Evolutionary conservation across 1,139 yeast genomes (phyloP).

Genomic region (Yamadazyma jaroonii): DNA sequence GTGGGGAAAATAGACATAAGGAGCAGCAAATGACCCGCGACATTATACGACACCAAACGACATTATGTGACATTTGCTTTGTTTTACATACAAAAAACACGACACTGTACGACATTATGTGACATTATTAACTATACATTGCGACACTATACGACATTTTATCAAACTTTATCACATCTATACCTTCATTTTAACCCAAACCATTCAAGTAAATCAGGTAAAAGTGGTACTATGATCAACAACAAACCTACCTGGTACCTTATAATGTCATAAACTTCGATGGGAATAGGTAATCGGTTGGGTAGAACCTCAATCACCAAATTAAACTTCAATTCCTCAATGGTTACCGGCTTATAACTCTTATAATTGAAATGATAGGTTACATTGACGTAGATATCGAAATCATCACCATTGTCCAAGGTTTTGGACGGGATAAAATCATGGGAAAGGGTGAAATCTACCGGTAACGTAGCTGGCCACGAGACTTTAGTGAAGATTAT

Average conservation of each 20-base stretch:
- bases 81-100: no score
- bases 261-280: conserved; percentile 35
- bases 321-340: conserved; percentile 22
- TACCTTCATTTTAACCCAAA: not conserved
- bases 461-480: conserved; percentile 45
- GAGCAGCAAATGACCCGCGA: no score
- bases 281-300: conserved; percentile 34
- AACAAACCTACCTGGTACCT: conserved; percentile 29
- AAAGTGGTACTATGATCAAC: conserved; percentile 15
- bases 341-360: conserved; percentile 13
- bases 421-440: conserved; percentile 17
- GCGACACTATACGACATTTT: not conserved
- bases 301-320: conserved; percentile 34
- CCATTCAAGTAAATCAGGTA: not conserved
- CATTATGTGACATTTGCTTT: no score
- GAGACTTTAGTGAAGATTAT: conserved; percentile 36
- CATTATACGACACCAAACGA: no score
- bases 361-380: conserved; percentile 25
- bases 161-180: not conserved
- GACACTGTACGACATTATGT: no score
- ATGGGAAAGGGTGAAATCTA: conserved; percentile 25
- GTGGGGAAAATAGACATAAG: no score
- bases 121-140: no score
- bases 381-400: conserved; percentile 32
- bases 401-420: conserved; percentile 9